A percentile compares a stretch with the other conserved stretches of the same genome.
phyloP scores from a whole-genome alignment of 2,329 filamentous ascomycete genomes.

The Penicillium sumatraense region DNA sequence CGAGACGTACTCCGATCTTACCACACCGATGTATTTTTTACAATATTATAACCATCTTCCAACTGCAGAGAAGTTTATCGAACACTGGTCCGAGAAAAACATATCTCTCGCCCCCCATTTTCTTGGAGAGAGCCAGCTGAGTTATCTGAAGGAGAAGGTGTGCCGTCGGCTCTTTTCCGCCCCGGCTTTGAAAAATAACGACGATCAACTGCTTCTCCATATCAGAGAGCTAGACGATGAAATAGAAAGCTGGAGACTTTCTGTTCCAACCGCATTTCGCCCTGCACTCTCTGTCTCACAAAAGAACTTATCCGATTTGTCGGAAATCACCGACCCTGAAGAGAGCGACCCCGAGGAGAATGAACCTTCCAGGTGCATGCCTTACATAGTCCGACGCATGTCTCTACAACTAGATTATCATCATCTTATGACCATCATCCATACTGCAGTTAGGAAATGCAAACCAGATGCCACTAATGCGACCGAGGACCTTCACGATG shows the following conservation, averaged over 20 bases:
- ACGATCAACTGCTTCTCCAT: constrained; percentile 18
- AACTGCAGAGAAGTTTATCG: background rate
- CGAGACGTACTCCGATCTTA: constrained; percentile 19
- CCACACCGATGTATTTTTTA: background rate
- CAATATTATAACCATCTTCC: constrained; percentile 8
- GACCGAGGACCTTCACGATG: constrained; percentile 16
- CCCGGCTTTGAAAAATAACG: constrained; percentile 10
- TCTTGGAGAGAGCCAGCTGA: constrained; percentile 11
- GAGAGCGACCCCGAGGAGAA: no score
- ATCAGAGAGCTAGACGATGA: constrained; percentile 24
- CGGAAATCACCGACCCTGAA: no score
- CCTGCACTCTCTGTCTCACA: constrained; percentile 20
- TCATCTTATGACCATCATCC: constrained; percentile 19
- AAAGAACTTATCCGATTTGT: background rate
- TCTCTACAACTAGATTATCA: constrained; percentile 23
- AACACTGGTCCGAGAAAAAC: background rate
- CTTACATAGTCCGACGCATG: constrained; percentile 8
- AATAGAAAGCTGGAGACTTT: constrained; percentile 22
- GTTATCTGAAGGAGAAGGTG: constrained; percentile 19
- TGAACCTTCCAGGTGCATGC: no score
- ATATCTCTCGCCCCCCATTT: background rate
- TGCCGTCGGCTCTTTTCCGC: constrained; percentile 19
- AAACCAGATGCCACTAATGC: constrained; percentile 6
- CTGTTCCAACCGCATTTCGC: constrained; percentile 14
- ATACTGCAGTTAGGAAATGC: constrained; percentile 25